Percentiles rank a stretch among this genome's conserved stretches.
Conservation (phyloP, 2,329 filamentous ascomycete species). For the Trichoderma atroviride region DNA sequence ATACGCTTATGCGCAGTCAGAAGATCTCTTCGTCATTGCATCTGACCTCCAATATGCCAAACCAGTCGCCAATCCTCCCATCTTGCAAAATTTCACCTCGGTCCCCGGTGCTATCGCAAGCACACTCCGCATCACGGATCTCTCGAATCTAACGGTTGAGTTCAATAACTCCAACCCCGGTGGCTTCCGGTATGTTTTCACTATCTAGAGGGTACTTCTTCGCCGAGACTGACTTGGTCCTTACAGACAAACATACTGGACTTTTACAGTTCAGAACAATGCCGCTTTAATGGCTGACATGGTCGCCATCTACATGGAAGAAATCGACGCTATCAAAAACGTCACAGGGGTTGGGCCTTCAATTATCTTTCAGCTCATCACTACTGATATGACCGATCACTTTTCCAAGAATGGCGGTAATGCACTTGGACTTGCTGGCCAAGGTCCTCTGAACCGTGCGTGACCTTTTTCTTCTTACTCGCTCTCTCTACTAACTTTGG, state of each 20-base stretch:
- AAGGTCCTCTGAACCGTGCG: conserved; percentile 33
- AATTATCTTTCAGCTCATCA: conserved; percentile 46
- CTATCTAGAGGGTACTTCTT: no score
- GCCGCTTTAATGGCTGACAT: conserved; percentile 32
- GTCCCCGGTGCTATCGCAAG: conserved; percentile 30
- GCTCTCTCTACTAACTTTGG: not conserved
- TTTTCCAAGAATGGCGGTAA: conserved; percentile 42
- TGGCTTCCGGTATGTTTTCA: conserved; percentile 31
- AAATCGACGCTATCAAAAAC: conserved; percentile 31
- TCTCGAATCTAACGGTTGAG: conserved; percentile 31
- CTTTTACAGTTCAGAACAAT: conserved; percentile 30
- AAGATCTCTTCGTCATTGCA: conserved; percentile 28
- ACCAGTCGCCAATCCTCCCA: conserved; percentile 29
- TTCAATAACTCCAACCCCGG: conserved; percentile 32
- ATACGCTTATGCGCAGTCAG: conserved; percentile 31
- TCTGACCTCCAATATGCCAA: conserved; percentile 31
- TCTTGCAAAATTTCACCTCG: conserved; percentile 31
- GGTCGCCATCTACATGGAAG: conserved; percentile 31
- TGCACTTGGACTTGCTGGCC: conserved; percentile 35
- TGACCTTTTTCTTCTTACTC: not conserved
- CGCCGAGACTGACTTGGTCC: not conserved
- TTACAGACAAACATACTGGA: conserved; percentile 32
- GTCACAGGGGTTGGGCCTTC: conserved; percentile 35
- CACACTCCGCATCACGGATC: conserved; percentile 29
- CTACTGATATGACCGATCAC: conserved; percentile 40